Conservation (phyloP, 495 filamentous ascomycete species). For the Lasiosphaeria miniovina region DNA sequence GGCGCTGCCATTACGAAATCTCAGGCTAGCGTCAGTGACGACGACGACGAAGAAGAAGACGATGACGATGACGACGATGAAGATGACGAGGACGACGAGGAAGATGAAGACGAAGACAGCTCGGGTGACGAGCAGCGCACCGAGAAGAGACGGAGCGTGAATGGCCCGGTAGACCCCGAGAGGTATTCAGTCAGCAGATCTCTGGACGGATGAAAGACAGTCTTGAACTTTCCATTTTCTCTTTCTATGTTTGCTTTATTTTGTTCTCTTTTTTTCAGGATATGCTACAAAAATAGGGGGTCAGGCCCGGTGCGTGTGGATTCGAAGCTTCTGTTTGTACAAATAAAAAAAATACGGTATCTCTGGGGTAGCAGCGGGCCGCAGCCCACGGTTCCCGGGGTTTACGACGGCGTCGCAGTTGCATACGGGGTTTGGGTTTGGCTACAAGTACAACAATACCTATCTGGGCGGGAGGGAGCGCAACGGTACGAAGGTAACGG, state of each 20-base stretch:
- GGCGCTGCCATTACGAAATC: slow-evolving; percentile 3
- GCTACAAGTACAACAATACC: too few relatives aligned
- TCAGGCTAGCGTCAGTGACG: background rate
- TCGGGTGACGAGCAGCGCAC: slow-evolving; percentile 48
- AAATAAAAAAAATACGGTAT: too few relatives aligned
- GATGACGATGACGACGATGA: slow-evolving; percentile 11
- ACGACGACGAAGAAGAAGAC: slow-evolving; percentile 9
- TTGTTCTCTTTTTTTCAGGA: background rate
- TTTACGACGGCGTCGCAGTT: too few relatives aligned
- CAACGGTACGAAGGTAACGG: too few relatives aligned
- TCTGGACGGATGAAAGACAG: slow-evolving; percentile 9
- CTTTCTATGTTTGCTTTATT: background rate
- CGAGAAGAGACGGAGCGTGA: slow-evolving; percentile 52
- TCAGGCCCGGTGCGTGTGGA: too few relatives aligned
- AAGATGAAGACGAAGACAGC: slow-evolving; percentile 26
- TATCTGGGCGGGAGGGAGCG: too few relatives aligned
- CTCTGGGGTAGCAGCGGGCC: too few relatives aligned
- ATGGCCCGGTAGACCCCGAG: slow-evolving; percentile 40
- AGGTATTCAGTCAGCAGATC: slow-evolving; percentile 20
- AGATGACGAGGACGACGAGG: slow-evolving; percentile 16
- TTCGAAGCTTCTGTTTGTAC: too few relatives aligned
- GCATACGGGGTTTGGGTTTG: too few relatives aligned
- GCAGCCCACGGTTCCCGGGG: too few relatives aligned
- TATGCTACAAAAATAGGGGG: background rate
- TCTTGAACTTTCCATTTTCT: background rate